Evolutionary conservation across 1,139 yeast species (phyloP).

Genomic region (Protomyces gravidus): DNA sequence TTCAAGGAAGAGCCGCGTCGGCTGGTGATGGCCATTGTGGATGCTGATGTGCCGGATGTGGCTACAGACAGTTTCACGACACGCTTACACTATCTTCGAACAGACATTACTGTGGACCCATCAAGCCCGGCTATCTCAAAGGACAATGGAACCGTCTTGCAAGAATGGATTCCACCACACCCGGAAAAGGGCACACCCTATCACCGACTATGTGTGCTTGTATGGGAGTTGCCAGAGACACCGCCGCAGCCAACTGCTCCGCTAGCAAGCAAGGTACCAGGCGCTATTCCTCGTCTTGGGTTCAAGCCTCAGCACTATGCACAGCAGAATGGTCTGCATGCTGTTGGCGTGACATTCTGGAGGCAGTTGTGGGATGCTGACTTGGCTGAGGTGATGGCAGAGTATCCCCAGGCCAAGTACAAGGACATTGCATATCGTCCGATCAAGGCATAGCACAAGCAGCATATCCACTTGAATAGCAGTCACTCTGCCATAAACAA

Average conservation of each 20-base stretch:
- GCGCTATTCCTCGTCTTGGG: conserved; percentile 38
- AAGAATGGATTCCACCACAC: conserved; percentile 72
- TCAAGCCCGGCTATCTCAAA: conserved; percentile 57
- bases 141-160: conserved; percentile 48
- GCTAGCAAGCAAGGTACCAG: conserved; percentile 3
- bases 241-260: conserved; percentile 18
- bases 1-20: conserved; percentile 54
- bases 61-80: conserved; percentile 64
- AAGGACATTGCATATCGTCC: conserved; percentile 5
- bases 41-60: conserved; percentile 88
- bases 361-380: conserved; percentile 67
- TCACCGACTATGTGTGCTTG: conserved; percentile 89
- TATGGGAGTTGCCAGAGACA: conserved; percentile 60
- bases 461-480: neutral
- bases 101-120: conserved; percentile 57
- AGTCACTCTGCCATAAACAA: neutral
- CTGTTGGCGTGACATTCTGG: conserved; percentile 93
- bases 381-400: conserved; percentile 16
- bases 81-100: conserved; percentile 71
- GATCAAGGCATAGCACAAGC: conserved; percentile 13
- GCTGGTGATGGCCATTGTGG: conserved; percentile 75
- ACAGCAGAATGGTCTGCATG: conserved; percentile 50
- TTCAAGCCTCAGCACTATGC: conserved; percentile 74
- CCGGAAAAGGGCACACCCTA: conserved; percentile 83
- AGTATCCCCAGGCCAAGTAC: conserved; percentile 14